Percentiles rank a stretch among this genome's conserved stretches.
phyloP scores from a whole-genome alignment of 106 monocot species.

The Acorus calamus region DNA sequence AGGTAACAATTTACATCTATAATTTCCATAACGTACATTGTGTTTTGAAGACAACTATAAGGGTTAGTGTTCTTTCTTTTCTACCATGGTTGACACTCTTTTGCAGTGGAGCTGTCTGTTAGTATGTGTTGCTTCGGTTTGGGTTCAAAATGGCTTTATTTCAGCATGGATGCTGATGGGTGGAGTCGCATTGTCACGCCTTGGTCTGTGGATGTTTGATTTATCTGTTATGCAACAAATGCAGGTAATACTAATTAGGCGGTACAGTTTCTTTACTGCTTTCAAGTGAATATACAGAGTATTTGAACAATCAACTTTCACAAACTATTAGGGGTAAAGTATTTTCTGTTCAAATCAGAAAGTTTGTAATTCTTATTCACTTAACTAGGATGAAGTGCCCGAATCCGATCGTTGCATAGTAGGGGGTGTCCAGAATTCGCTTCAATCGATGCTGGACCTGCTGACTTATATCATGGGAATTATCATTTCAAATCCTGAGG shows the following conservation, averaged over 20 bases:
- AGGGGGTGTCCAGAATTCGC: conserved; percentile 88
- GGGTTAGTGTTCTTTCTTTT: background rate
- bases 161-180: conserved; percentile 93
- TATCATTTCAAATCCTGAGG: conserved; percentile 67
- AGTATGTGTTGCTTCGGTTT: conserved; percentile 69
- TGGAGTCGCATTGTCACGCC: conserved; percentile 85
- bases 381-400: conserved; percentile 62
- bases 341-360: too few relatives aligned
- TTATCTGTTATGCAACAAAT: conserved; percentile 85
- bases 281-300: too few relatives aligned
- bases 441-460: conserved; percentile 80
- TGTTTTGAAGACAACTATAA: background rate
- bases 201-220: conserved; percentile 99
- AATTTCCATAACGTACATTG: background rate
- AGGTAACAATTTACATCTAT: conserved; percentile 27
- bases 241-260: conserved; percentile 35
- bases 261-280: too few relatives aligned
- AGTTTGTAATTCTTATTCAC: background rate
- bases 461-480: conserved; percentile 82
- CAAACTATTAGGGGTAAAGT: too few relatives aligned
- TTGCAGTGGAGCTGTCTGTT: conserved; percentile 71
- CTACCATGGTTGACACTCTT: background rate
- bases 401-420: conserved; percentile 80
- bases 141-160: conserved; percentile 28
- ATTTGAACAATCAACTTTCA: too few relatives aligned